A percentile compares a stretch with the other conserved stretches of the same genome.
Evolutionary conservation across 2,329 filamentous ascomycete genomes (phyloP).

Genomic region (Aspergillus sp.): DNA sequence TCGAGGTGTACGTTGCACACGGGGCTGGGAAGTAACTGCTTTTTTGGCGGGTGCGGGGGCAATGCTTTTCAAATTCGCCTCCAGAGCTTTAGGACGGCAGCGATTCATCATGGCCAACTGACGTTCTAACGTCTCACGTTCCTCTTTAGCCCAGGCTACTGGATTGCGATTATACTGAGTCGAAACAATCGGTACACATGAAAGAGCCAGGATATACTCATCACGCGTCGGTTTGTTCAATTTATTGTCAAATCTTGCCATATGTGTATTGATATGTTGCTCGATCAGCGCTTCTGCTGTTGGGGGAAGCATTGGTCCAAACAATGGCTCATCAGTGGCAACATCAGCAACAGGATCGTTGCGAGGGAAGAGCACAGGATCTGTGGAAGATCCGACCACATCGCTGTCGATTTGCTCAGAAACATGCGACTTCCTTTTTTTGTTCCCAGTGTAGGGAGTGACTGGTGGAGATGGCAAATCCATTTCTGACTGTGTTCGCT

Average conservation of each 20-base stretch:
- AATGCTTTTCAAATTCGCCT: conserved; percentile 34
- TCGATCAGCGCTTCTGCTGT: conserved; percentile 34
- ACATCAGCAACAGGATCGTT: conserved; percentile 27
- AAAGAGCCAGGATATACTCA: conserved; percentile 38
- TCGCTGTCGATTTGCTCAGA: conserved; percentile 29
- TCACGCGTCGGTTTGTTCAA: conserved; percentile 37
- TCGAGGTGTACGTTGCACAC: conserved; percentile 25
- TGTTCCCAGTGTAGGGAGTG: conserved; percentile 37
- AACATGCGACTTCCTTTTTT: conserved; percentile 29
- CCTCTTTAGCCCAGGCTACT: conserved; percentile 36
- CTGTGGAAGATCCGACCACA: conserved; percentile 22
- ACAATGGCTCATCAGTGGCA: conserved; percentile 35
- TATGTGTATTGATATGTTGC: conserved; percentile 37
- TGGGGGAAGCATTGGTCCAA: conserved; percentile 29
- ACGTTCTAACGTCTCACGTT: conserved; percentile 36
- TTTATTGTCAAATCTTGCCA: conserved; percentile 36
- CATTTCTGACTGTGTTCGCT: conserved; percentile 37
- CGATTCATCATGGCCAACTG: conserved; percentile 37
- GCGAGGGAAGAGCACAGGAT: conserved; percentile 39
- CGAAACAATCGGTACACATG: conserved; percentile 38
- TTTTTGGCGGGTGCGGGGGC: conserved; percentile 33
- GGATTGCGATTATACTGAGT: conserved; percentile 39
- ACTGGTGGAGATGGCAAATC: conserved; percentile 41
- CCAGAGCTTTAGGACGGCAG: conserved; percentile 21
- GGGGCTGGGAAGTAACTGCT: conserved; percentile 17